A percentile compares a stretch with the other conserved stretches of the same genome.
Conservation (phyloP, 2,329 filamentous ascomycete species). For the Cladosporium sp. region DNA sequence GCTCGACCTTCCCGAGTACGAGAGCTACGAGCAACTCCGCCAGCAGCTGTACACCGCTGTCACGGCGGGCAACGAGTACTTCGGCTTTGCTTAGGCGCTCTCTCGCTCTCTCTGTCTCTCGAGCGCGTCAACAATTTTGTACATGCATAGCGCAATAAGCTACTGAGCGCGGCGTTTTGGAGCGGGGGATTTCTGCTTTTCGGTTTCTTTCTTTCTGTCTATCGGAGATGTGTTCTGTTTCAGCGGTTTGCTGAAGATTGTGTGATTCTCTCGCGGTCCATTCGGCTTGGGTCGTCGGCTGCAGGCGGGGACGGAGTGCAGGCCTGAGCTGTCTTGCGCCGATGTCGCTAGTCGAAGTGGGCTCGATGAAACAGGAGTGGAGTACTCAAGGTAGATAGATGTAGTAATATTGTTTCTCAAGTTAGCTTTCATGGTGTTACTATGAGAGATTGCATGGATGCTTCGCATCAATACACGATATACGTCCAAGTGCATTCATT, state of each 20-base stretch:
- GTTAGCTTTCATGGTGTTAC: too few relatives aligned
- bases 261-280: neutral
- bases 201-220: neutral
- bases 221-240: neutral
- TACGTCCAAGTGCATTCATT: too few relatives aligned
- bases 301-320: constrained; percentile 14
- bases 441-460: too few relatives aligned
- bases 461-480: too few relatives aligned
- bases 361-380: neutral
- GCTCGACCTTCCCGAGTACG: constrained; percentile 96
- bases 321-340: constrained; percentile 12
- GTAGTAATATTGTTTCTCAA: constrained; percentile 7
- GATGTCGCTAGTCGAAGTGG: neutral
- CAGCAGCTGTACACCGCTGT: constrained; percentile 90
- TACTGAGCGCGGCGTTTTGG: constrained; percentile 11
- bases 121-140: neutral
- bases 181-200: neutral
- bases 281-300: neutral
- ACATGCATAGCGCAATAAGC: constrained; percentile 10
- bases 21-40: constrained; percentile 85
- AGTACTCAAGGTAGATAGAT: constrained; percentile 4
- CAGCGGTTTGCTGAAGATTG: neutral
- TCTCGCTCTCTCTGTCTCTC: neutral
- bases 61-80: constrained; percentile 94
- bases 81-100: constrained; percentile 74